Base-by-base conservation (phyloP, 108 stramenopile species). In the Nannochloropsis oceanica region DNA sequence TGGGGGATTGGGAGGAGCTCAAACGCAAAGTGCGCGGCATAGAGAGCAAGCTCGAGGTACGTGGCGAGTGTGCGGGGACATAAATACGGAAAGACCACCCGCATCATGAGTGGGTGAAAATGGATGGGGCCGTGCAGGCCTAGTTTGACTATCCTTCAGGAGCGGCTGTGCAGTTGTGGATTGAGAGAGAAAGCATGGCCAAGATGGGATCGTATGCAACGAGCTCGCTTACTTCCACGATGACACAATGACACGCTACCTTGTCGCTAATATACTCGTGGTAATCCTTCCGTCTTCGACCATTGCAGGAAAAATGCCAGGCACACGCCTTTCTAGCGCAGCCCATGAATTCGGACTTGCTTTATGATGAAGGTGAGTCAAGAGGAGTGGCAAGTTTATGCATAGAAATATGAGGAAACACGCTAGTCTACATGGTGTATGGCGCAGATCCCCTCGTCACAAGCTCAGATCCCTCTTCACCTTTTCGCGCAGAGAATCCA, bases 311-410 rank as follows among this genome's bases (percentile, higher is more conserved):
- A 73, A 73, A 73, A 73, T 73, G 59, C 59, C 59, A 73, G 0
- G n/a, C 0, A 0, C n/a, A n/a, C n/a, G 7, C 59, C 22, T 73
- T 73, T 18, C 18, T 73, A n/a, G 59, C 59, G n/a, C 59, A 73
- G 59, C 18, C 84, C 25, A 82, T 84, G 84, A 85, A 84, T 46
- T 81, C 81, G 12, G 87, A 85, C 81, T 84, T 84, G 42, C 87
- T 84, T 80, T 84, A 88, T 81, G 84, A 88, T 79, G 84, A 84
- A 82, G 87, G 84, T 84, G 80, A 25, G 24, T 25, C n/a, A 7
- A n/a, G 18, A n/a, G 59, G 18, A 7, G 59, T n/a, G 2, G 18
- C n/a, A 73, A 73, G 0, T 7, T 5, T 3, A 5, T n/a, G 2
- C 59, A n/a, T 73, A 18, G 22, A n/a, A n/a, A 73, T 18, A 73